Conservation (phyloP, 2,329 filamentous ascomycete species). For the Aspergillus luchuensis region DNA sequence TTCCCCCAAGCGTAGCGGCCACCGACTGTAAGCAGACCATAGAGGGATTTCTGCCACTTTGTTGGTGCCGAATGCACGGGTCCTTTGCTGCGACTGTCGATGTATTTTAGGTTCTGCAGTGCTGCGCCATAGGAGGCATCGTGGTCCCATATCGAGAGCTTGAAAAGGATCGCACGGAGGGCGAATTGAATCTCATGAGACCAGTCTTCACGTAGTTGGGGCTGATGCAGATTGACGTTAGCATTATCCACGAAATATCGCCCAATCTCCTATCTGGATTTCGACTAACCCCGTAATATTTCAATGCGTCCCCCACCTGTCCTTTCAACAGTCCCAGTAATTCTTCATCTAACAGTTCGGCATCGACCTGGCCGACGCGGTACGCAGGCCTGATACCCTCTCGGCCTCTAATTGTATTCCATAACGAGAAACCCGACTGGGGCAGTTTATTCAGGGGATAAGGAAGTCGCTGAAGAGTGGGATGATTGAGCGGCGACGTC, state of each 20-base stretch:
- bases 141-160: constrained; percentile 95
- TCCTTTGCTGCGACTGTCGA: constrained; percentile 72
- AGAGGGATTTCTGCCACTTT: constrained; percentile 78
- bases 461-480: constrained; percentile 60
- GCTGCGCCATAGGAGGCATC: constrained; percentile 92
- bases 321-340: constrained; percentile 79
- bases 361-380: constrained; percentile 92
- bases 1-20: constrained; percentile 89
- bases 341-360: constrained; percentile 92
- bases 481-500: constrained; percentile 54
- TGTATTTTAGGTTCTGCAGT: constrained; percentile 86
- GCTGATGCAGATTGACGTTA: constrained; percentile 29
- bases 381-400: constrained; percentile 83
- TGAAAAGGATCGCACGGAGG: constrained; percentile 81
- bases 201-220: constrained; percentile 81
- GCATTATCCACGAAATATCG: not conserved
- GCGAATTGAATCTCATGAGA: constrained; percentile 78
- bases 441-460: constrained; percentile 63
- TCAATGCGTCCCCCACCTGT: constrained; percentile 84
- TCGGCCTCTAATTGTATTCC: constrained; percentile 71
- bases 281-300: constrained; percentile 71
- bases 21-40: constrained; percentile 82
- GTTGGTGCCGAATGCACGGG: constrained; percentile 69
- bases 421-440: constrained; percentile 52
- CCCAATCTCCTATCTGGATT: constrained; percentile 22